Evolutionary conservation across 768 basidiomycete genomes (phyloP), one percentile per base, ranked within the genome.

Genomic region (Suillus paluster): DNA sequence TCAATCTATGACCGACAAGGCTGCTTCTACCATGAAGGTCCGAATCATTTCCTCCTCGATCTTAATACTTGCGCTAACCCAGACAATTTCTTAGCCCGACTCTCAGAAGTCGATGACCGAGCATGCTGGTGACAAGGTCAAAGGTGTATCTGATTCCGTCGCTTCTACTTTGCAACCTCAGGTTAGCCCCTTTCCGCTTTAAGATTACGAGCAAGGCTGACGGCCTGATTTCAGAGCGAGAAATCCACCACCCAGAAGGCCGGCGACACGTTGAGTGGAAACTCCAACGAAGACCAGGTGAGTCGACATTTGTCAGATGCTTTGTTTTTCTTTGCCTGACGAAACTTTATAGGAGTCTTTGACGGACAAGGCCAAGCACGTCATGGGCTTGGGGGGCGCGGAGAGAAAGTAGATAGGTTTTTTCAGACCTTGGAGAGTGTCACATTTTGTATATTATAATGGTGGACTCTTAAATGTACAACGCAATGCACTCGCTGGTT

Each of bases 1-100:
- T 66, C 84, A 86, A 79, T 81, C 80, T 61, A 74, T 85, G 75
- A 83, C 83, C 69, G 84, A 86, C 79, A 88, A 87, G 77, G 80
- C 78, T 54, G 63, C 69, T 41, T 64, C 84, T 68, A 75, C 82
- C 48, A 3, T 85, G 57, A 85, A 87, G 83, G 85, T 85, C 53
- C 2, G 60, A 57, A 19, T 5, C 0, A 19, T 25, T 25, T 8
- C 19, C 6, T 17, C 25, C 19, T 5, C 0, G 6, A 19, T 4
- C 39, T 9, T 39, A 39, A 39, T 6, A 44, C 25, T 36, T 27
- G 39, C 21, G n/a, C n/a, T n/a, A n/a, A n/a, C 4, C 15, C 9
- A 27, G 12, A 41, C 36, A 34, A 30, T 30, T 5, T 36, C 61
- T 5, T 56, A 86, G 85, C 85, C 86, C 66, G 86, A 87, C 65